A percentile compares a stretch with the other conserved stretches of the same genome.
Evolutionary conservation across 2,329 filamentous ascomycete genomes (phyloP).

Genomic region (Mariannaea elegans): DNA sequence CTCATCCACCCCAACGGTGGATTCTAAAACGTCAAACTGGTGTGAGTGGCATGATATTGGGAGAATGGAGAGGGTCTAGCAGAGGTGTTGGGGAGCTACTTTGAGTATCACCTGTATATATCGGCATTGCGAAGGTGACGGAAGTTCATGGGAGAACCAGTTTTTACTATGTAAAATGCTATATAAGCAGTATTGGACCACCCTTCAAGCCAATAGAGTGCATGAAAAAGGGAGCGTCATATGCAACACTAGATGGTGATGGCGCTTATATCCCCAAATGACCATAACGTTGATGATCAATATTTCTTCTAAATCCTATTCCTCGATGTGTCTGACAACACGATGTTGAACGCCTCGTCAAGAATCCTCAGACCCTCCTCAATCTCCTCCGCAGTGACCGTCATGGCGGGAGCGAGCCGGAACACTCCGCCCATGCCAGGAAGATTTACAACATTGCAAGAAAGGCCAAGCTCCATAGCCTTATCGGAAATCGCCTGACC

Average conservation of each 20-base stretch:
- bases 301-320: no score
- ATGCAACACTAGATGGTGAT: no score
- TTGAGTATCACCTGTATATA: conserved; percentile 10
- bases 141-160: not conserved
- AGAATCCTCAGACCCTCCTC: conserved; percentile 58
- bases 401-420: conserved; percentile 60
- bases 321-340: no score
- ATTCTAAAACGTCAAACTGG: conserved; percentile 20
- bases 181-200: no score
- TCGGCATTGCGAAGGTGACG: conserved; percentile 9
- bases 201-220: no score
- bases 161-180: no score
- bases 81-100: not conserved
- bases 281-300: no score
- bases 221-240: no score
- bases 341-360: conserved; percentile 55
- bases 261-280: no score
- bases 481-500: conserved; percentile 53
- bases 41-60: not conserved
- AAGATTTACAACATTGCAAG: conserved; percentile 58
- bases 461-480: conserved; percentile 56
- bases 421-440: conserved; percentile 60
- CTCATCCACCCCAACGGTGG: conserved; percentile 71
- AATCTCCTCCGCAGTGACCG: conserved; percentile 54
- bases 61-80: not conserved